Evolutionary conservation across 805 yeast genomes (phyloP).

Genomic region (Schwanniomyces polymorphus): DNA sequence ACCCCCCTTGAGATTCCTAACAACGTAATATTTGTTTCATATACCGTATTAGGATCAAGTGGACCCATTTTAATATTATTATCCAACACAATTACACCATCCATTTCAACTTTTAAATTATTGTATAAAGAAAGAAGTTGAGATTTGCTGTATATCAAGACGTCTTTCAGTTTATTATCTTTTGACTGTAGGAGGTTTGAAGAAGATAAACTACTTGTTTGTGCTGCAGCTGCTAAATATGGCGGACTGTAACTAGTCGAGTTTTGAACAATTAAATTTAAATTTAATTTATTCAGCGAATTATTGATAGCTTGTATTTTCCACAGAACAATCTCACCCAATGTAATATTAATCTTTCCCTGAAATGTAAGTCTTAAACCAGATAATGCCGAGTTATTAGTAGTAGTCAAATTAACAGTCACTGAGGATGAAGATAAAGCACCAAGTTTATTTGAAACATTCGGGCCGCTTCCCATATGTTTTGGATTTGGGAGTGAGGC

Average conservation of each 20-base stretch:
- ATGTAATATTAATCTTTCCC: constrained; percentile 59
- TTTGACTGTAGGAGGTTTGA: constrained; percentile 15
- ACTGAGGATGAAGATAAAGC: constrained; percentile 24
- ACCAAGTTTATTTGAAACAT: constrained; percentile 1
- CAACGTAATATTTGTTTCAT: constrained; percentile 60
- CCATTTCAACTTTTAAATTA: constrained; percentile 37
- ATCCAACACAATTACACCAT: constrained; percentile 62
- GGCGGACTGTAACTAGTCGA: constrained; percentile 9
- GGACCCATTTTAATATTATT: constrained; percentile 68
- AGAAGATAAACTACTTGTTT: constrained; percentile 10
- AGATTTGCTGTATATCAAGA: constrained; percentile 17
- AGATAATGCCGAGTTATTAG: constrained; percentile 23
- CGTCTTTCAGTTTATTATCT: constrained; percentile 7
- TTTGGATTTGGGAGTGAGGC: not conserved
- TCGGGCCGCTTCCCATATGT: not conserved
- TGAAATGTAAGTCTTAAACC: constrained; percentile 51
- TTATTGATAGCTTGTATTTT: constrained; percentile 65
- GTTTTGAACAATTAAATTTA: constrained; percentile 46
- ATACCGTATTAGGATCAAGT: constrained; percentile 59
- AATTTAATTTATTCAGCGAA: constrained; percentile 48
- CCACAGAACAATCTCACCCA: constrained; percentile 66
- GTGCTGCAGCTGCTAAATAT: constrained; percentile 2
- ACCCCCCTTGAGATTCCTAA: constrained; percentile 67
- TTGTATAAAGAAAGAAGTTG: constrained; percentile 34
- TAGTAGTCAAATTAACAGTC: constrained; percentile 35